phyloP scores from a whole-genome alignment of 2,329 filamentous ascomycete species.

The Fusarium palustre region DNA sequence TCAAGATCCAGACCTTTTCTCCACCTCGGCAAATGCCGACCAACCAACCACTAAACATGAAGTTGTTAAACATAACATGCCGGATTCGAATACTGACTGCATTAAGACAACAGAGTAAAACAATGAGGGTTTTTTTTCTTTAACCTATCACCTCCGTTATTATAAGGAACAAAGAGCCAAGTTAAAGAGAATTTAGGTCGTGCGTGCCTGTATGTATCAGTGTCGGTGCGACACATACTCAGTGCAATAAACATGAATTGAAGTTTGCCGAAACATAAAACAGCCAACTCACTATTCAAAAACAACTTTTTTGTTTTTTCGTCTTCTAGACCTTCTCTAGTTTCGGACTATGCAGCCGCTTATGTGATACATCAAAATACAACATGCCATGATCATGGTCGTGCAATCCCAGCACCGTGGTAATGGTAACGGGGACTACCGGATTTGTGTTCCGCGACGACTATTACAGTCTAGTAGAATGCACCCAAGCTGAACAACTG shows the following conservation, averaged over 20 bases:
- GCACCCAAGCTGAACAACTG: not conserved
- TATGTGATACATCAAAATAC: constrained; percentile 4
- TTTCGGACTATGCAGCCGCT: constrained; percentile 1
- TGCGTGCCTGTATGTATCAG: not conserved
- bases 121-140: not conserved
- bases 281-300: not conserved
- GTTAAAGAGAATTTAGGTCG: not conserved
- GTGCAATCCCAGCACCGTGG: constrained; percentile 24
- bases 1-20: constrained; percentile 35
- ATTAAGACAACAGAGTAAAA: not conserved
- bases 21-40: constrained; percentile 39
- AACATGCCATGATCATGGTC: constrained; percentile 4
- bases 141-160: not conserved
- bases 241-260: not conserved
- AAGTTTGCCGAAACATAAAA: constrained; percentile 1
- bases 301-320: not conserved
- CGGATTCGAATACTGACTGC: constrained; percentile 4
- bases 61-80: not conserved
- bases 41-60: constrained; percentile 23
- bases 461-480: not conserved
- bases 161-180: not conserved
- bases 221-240: not conserved
- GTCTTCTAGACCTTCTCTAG: not conserved
- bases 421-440: constrained; percentile 22
- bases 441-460: not conserved